These are phyloP conservation scores for Brasenia schreberi DNA, from an alignment of 164 flowering plant genomes.

Conservation along the genomic window DNA sequence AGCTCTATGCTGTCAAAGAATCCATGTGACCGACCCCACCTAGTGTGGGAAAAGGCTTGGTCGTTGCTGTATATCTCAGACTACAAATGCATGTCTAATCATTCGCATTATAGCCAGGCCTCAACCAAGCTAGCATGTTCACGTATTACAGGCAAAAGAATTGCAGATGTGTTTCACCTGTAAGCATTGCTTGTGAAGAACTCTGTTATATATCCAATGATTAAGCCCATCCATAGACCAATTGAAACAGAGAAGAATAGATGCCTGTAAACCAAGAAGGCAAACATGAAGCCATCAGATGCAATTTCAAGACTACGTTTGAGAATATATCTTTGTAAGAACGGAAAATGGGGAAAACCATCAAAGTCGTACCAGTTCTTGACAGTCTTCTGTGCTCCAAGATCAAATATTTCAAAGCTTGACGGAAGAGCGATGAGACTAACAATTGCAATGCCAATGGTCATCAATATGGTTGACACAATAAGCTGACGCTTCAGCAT, in stretches of 20 bases:
- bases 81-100: too few relatives aligned
- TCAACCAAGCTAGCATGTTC: background rate
- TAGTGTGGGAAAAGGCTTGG: too few relatives aligned
- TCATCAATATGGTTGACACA: slow-evolving; percentile 11
- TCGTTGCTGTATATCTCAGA: too few relatives aligned
- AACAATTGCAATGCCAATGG: slow-evolving; percentile 11
- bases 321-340: background rate
- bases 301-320: background rate
- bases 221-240: slow-evolving; percentile 12
- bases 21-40: too few relatives aligned
- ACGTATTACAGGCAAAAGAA: background rate
- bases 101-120: background rate
- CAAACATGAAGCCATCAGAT: too few relatives aligned
- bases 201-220: slow-evolving; percentile 10
- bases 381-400: slow-evolving; percentile 37
- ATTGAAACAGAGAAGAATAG: slow-evolving; percentile 14
- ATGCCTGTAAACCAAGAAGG: slow-evolving; percentile 4
- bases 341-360: background rate
- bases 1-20: too few relatives aligned
- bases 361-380: slow-evolving; percentile 29
- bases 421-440: slow-evolving; percentile 9
- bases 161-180: slow-evolving; percentile 4
- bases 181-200: slow-evolving; percentile 14
- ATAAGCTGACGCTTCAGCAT: slow-evolving; percentile 10
- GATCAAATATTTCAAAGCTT: slow-evolving; percentile 29